Base-by-base conservation (phyloP, 495 filamentous ascomycete genomes). In the Penicillium crystallinum region DNA sequence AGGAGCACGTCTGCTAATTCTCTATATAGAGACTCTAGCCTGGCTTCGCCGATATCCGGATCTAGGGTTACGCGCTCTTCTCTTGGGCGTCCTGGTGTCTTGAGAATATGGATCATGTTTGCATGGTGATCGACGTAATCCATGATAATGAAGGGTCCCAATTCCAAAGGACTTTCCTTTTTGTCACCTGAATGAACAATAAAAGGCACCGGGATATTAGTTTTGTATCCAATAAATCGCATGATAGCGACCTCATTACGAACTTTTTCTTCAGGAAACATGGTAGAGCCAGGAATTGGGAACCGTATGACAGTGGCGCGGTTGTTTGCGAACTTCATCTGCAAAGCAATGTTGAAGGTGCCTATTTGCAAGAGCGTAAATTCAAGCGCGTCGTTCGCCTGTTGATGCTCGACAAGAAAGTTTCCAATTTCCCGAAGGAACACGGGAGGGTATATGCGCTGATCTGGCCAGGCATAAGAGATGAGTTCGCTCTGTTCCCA, bases 231-330 rank as follows among this genome's bases (percentile, higher is more conserved):
- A 36, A 79, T 38, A 46, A 57, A 78, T 17, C 66, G 63, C 67
- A 76, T 73, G n/a, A 69, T 64, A 23, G 71, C 67, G 22, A 70
- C 71, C 52, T 81, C 75, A 41, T 63, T 65, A 6, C 49, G 40
- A 12, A 64, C 46, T 52, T 73, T 76, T 49, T 76, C 74, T 27
- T 65, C 63, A 3, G 64, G 59, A 39, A 71, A 69, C 15, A 64
- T 38, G 4, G 53, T 21, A 22, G 45, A 41, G 1, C 57, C 54
- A 11, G 51, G 49, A 27, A 52, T 45, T 12, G 57, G 44, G 11
- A 63, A 48, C 3, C 54, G 39, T n/a, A 63, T 57, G 10, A 53
- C 31, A 6, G 49, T 41, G 8, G 43, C 39, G 10, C 38, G 22
- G 18, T 57, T 15, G 19, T 33, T 25, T 10, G 21, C 22, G 39